phyloP scores from a whole-genome alignment of 805 yeast genomes.

The Tetrapisispora taiwanensis region DNA sequence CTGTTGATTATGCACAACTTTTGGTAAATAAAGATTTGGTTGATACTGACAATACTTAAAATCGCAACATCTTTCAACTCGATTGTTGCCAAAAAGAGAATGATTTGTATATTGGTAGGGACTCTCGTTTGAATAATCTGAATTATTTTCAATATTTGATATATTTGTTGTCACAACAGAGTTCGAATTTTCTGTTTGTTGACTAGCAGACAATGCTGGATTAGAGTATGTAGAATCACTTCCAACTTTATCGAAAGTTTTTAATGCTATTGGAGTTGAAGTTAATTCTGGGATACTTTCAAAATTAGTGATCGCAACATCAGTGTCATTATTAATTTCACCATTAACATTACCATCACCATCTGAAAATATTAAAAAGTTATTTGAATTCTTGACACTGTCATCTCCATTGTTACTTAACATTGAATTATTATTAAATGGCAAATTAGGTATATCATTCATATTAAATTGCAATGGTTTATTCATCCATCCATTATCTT shows the following conservation, averaged over 20 bases:
- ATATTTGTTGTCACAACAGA: not conserved
- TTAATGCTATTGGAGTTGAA: slow-evolving; percentile 1
- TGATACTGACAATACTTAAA: slow-evolving; percentile 1
- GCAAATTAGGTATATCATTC: not conserved
- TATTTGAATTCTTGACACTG: not conserved
- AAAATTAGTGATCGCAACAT: no score
- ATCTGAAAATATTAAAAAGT: not conserved
- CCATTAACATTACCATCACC: not conserved
- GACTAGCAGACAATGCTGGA: not conserved
- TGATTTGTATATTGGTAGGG: not conserved
- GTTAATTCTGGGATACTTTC: not conserved
- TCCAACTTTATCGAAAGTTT: not conserved
- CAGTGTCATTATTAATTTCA: no score
- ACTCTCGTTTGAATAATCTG: not conserved
- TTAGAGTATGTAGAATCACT: not conserved
- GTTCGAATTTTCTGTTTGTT: no score
- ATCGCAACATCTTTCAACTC: not conserved
- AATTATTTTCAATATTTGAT: no score
- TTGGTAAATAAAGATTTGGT: no score
- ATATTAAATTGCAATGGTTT: not conserved
- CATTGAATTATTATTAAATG: not conserved
- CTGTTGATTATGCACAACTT: not conserved
- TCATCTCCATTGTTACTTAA: not conserved
- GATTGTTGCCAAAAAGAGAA: not conserved
- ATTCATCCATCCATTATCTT: not conserved